Evolutionary conservation across 805 yeast genomes (phyloP).

Genomic region (Starmerella floris): DNA sequence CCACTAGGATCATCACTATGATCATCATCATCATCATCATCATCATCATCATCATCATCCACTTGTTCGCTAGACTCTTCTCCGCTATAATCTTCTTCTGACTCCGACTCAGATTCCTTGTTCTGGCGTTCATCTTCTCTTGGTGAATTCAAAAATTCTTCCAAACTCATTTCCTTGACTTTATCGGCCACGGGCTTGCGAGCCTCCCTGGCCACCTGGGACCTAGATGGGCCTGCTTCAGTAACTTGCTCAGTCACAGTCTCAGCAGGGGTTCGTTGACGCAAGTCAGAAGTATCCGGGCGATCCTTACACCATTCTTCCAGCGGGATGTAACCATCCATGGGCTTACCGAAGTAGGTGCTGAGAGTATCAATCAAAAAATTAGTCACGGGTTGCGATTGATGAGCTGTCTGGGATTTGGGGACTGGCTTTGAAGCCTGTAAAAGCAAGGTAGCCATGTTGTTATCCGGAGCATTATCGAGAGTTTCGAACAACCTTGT

Average conservation of each 20-base stretch:
- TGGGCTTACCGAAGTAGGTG: constrained; percentile 23
- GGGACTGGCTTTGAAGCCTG: constrained; percentile 71
- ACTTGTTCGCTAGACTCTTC: constrained; percentile 24
- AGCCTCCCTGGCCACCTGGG: not conserved
- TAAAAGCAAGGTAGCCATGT: constrained; percentile 53
- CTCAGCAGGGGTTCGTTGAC: not conserved
- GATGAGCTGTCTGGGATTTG: constrained; percentile 7
- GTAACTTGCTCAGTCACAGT: not conserved
- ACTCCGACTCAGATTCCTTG: not conserved
- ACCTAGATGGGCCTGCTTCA: not conserved
- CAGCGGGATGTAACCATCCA: constrained; percentile 26
- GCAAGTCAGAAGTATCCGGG: constrained; percentile 1
- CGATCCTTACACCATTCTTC: constrained; percentile 36
- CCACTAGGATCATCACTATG: no score
- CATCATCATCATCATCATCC: constrained; percentile 5
- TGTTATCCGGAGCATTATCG: constrained; percentile 39
- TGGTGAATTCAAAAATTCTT: constrained; percentile 49
- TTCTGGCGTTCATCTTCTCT: not conserved
- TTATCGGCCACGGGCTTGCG: not conserved
- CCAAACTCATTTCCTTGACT: constrained; percentile 48
- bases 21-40: constrained; percentile 18
- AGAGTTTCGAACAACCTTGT: constrained; percentile 61
- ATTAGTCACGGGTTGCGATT: constrained; percentile 1
- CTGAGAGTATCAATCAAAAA: constrained; percentile 26
- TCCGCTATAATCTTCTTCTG: constrained; percentile 12